phyloP scores from a whole-genome alignment of 306 rosid genomes.

The Cucurbita pepo region DNA sequence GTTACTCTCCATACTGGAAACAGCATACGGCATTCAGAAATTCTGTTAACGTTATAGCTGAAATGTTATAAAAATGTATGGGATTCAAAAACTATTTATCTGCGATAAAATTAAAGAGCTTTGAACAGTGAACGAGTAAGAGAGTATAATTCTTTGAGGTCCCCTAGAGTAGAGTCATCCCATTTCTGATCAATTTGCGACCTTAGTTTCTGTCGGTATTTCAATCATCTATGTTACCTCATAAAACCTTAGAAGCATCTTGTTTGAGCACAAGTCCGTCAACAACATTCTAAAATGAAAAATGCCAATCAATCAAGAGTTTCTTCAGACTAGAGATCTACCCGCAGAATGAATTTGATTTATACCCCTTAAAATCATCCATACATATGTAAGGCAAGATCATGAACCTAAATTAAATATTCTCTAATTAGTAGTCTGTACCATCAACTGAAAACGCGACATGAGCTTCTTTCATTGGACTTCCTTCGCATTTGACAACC shows the following conservation, averaged over 20 bases:
- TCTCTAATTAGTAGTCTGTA: slow-evolving; percentile 3
- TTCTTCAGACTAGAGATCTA: not conserved
- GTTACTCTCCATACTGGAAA: not conserved
- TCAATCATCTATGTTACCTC: not conserved
- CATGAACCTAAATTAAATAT: not conserved
- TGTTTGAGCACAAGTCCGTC: not conserved
- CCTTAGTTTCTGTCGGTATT: not conserved
- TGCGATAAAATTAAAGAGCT: too few relatives aligned
- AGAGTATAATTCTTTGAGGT: too few relatives aligned
- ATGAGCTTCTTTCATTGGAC: slow-evolving; percentile 57
- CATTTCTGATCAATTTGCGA: not conserved
- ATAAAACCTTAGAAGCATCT: not conserved
- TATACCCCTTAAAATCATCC: not conserved
- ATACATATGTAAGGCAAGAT: not conserved
- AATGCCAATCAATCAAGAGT: not conserved
- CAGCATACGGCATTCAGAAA: not conserved
- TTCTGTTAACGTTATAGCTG: not conserved
- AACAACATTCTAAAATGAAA: not conserved
- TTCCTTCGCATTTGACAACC: slow-evolving; percentile 20
- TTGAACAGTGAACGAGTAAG: too few relatives aligned
- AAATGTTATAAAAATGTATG: not conserved
- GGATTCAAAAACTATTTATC: not conserved
- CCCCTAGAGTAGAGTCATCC: too few relatives aligned
- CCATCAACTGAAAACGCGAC: slow-evolving; percentile 90
- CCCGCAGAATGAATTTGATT: not conserved